phyloP scores from a whole-genome alignment of 129 eudicot species.

The Oenanthe sinensis region DNA sequence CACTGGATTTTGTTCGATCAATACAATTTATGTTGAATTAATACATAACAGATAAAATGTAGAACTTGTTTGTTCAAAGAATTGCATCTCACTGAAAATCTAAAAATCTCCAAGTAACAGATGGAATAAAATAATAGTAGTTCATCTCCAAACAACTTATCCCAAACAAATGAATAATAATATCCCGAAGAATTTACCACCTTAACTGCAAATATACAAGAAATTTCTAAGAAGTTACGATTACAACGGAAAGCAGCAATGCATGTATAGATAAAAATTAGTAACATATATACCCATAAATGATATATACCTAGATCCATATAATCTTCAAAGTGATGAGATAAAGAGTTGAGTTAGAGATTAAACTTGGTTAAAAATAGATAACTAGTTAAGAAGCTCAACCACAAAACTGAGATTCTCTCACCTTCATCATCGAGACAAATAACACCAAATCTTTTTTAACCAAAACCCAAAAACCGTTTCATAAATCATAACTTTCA shows the following conservation, averaged over 20 bases:
- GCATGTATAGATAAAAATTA: not conserved
- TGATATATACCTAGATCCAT: not conserved
- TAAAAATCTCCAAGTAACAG: not conserved
- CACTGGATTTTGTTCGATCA: not conserved
- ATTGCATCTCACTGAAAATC: not conserved
- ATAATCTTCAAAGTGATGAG: not conserved
- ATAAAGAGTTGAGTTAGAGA: conserved; percentile 17
- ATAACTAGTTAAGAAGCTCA: conserved; percentile 19
- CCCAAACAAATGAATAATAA: not conserved
- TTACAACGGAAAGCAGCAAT: not conserved
- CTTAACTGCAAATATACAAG: not conserved
- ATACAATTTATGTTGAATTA: not conserved
- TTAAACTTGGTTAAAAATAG: conserved; percentile 21
- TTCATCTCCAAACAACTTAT: not conserved
- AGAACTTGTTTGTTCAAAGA: not conserved
- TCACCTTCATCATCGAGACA: conserved; percentile 22
- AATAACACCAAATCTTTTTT: conserved; percentile 1
- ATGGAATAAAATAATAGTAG: not conserved
- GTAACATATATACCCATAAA: not conserved
- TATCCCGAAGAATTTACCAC: not conserved
- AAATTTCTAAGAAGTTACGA: not conserved
- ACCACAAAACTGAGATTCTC: conserved; percentile 35
- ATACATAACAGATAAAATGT: not conserved
- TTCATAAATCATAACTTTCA: conserved; percentile 10
- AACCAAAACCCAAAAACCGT: conserved; percentile 3